Base-by-base conservation (phyloP, 768 basidiomycete genomes). In the Kondoa subrosea region DNA sequence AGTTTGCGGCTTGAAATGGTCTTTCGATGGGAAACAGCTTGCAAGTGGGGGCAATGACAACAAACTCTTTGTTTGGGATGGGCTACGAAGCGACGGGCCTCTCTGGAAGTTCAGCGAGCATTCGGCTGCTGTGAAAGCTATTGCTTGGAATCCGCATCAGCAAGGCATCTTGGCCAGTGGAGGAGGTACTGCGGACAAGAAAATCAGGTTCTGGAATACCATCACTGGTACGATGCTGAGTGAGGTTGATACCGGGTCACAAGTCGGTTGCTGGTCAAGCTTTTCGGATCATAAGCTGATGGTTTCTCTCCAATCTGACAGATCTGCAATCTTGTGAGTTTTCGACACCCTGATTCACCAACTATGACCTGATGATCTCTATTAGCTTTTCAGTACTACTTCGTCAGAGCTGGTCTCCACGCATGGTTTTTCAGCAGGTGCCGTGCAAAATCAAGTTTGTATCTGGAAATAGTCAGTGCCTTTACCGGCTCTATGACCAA, bases 41-140 rank as follows among this genome's bases (percentile, higher is more conserved):
- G 93, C 93, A 1, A 90, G 87, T 71, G 93, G 93, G 1, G 93
- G 93, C 0, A 99, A 99, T 76, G 93, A 99, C 78, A 99, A 99
- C 79, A 96, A 96, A 79, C 88, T 99, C 21, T 91, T 89, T 73
- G 91, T 99, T 65, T 99, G 92, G 89, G 91, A 96, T 75, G 78
- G 90, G 66, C 81, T 88, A 64, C 27, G 32, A 3, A 76, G 80
- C 29, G 68, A 74, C 59, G 70, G 75, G 66, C 95, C 92, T 1
- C 77, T 96, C 8, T 95, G 86, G 84, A 89, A 89, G 76, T 99
- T 96, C 76, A 89, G 91, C 68, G 91, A 99, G 70, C 93, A 99
- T 76, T 87, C 87, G 1, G 93, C 95, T 1, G 93, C 93, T 1
- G 93, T 99, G 66, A 97, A 97, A 74, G 93, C 93, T 3, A 85